phyloP scores from a whole-genome alignment of 2,329 filamentous ascomycete genomes.

The Thelonectria blattea region DNA sequence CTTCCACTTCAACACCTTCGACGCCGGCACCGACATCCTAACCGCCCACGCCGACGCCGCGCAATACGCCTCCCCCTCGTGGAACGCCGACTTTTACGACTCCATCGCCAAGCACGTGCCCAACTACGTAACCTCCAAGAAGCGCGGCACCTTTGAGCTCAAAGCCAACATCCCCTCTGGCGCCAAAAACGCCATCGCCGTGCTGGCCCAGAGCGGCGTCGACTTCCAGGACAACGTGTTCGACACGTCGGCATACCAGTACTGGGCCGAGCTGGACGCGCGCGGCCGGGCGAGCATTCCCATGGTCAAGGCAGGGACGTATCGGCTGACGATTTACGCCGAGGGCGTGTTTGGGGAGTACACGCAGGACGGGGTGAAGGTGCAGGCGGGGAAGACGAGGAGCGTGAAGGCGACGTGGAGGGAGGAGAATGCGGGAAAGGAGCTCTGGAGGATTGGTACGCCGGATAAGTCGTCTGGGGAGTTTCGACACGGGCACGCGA shows the following conservation, averaged over 20 bases:
- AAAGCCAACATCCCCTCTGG: constrained; percentile 57
- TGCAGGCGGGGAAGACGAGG: constrained; percentile 47
- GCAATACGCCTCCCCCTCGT: constrained; percentile 55
- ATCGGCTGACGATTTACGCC: constrained; percentile 68
- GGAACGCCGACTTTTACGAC: constrained; percentile 68
- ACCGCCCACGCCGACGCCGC: constrained; percentile 60
- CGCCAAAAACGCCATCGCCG: constrained; percentile 59
- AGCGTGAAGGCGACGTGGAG: constrained; percentile 53
- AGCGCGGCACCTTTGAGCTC: constrained; percentile 57
- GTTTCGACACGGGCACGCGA: constrained; percentile 62
- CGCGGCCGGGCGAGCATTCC: constrained; percentile 58
- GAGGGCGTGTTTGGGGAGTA: constrained; percentile 67
- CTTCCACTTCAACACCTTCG: constrained; percentile 66
- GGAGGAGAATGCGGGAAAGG: constrained; percentile 61
- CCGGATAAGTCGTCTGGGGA: constrained; percentile 68
- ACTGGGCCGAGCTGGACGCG: constrained; percentile 61
- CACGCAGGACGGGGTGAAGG: constrained; percentile 55
- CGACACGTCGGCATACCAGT: constrained; percentile 63
- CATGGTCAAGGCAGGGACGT: constrained; percentile 62
- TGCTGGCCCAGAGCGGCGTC: constrained; percentile 50
- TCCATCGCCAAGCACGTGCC: constrained; percentile 64
- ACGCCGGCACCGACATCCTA: constrained; percentile 51
- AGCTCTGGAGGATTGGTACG: constrained; percentile 67
- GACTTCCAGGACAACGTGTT: constrained; percentile 52
- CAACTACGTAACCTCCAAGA: constrained; percentile 61